Evolutionary conservation across 306 rosid genomes (phyloP), one percentile per base, ranked within the genome.

Genomic region (Arachis stenosperma): DNA sequence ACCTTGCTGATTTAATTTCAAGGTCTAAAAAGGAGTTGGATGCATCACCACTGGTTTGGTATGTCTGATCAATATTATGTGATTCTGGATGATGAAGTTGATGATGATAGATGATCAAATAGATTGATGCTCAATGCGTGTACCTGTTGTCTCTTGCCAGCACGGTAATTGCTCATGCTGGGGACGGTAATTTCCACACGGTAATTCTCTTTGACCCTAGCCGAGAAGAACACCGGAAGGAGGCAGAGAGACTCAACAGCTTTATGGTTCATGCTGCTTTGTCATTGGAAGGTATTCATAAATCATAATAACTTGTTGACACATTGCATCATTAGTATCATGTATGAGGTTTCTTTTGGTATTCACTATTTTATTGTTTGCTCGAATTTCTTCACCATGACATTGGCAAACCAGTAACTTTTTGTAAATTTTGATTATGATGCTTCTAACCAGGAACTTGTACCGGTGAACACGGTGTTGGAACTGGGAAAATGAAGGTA

Each of bases 401-500:
- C 50, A 27, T 65, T 75, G 63, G 47, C 54, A 41, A 60, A 73
- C 59, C n/a, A 56, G 30, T 58, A 48, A 51, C 9, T 11, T 62
- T 62, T 79, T 69, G 84, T 48, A 85, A 74, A 46, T 65, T 60
- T 70, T 22, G 52, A 71, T 58, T 71, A 40, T 52, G 66, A 75
- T 54, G 79, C 72, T 67, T 76, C 77, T 46, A 55, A 71, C 66
- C 86, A 93, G 97, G 98, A 84, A 93, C 97, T 13, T 93, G 98
- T 77, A 89, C 97, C 0, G 98, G 98, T 7, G 98, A 93, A 73
- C 98, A 93, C 73, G 98, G 98, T 51, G 97, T 91, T 60, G 97
- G 98, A 67, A 93, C 97, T 1, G 98, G 98, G 72, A 93, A 93
- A 85, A 81, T 91, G 92, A 93, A 93, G 98, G 98, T 90, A 86